These are phyloP conservation scores for Blastocystis sp. DNA, from an alignment of 352 stramenopile species.

Conservation along the genomic window DNA sequence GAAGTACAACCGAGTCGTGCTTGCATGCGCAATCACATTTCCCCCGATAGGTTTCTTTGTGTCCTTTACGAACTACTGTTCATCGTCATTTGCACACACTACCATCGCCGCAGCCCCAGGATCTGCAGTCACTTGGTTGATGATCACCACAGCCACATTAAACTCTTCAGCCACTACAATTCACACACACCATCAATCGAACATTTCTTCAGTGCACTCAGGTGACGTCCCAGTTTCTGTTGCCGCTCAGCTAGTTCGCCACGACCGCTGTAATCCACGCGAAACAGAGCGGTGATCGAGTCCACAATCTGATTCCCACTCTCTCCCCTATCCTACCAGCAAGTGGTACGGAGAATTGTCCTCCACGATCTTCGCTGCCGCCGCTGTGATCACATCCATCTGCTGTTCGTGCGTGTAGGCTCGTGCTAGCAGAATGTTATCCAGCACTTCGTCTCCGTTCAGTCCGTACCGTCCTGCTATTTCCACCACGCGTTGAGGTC, in stretches of 20 bases:
- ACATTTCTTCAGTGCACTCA: constrained; percentile 73
- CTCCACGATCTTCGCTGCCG: constrained; percentile 67
- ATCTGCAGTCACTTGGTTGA: constrained; percentile 82
- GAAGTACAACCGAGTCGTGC: constrained; percentile 86
- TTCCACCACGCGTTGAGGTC: constrained; percentile 71
- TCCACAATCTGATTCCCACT: constrained; percentile 77
- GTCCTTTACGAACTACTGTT: constrained; percentile 65
- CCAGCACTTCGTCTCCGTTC: constrained; percentile 79
- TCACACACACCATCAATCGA: neutral
- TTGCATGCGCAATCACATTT: constrained; percentile 92
- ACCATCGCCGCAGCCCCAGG: constrained; percentile 69
- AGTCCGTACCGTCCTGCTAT: constrained; percentile 75
- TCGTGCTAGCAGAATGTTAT: constrained; percentile 85
- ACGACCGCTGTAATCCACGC: constrained; percentile 77
- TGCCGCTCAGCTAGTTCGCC: constrained; percentile 79
- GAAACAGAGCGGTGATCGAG: constrained; percentile 81
- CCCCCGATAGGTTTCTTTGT: constrained; percentile 67
- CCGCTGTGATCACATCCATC: constrained; percentile 73
- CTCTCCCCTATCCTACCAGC: constrained; percentile 71
- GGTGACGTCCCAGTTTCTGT: constrained; percentile 79
- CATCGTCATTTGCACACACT: neutral
- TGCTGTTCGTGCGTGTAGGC: constrained; percentile 79
- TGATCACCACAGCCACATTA: constrained; percentile 85
- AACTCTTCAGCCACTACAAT: constrained; percentile 73
- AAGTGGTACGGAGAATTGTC: constrained; percentile 72